Evolutionary conservation across 208 protist genomes (phyloP).

Genomic region (Crithidia brevicula): DNA sequence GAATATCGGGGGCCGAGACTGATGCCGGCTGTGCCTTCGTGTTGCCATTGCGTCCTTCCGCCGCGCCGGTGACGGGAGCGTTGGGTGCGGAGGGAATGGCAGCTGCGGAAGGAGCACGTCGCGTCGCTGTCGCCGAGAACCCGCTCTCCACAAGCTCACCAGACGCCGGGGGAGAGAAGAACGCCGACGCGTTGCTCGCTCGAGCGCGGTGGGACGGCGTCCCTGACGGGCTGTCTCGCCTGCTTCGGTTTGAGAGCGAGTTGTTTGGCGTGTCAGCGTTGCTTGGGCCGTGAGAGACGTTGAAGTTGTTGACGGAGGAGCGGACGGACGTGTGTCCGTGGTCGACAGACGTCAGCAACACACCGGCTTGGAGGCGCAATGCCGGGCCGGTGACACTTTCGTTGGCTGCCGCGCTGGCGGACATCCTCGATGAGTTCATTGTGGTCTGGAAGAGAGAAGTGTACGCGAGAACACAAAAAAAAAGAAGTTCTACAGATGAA

Average conservation of each 20-base stretch:
- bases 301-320: neutral
- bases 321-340: conserved; percentile 3
- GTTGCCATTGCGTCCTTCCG: neutral
- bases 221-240: neutral
- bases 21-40: neutral
- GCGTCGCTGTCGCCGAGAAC: neutral
- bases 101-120: neutral
- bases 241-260: neutral
- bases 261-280: neutral
- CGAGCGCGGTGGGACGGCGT: conserved; percentile 3
- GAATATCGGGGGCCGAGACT: neutral
- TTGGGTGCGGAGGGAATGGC: neutral
- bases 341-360: conserved; percentile 1
- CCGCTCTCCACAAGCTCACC: conserved; percentile 9
- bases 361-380: neutral
- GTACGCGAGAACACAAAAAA: neutral
- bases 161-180: neutral
- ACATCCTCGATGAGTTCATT: neutral
- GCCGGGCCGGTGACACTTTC: neutral
- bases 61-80: neutral
- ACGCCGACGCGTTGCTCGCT: conserved; percentile 1
- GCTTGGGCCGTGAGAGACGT: neutral
- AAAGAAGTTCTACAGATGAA: no score
- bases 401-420: neutral
- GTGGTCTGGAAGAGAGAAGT: no score